A percentile compares a stretch with the other conserved stretches of the same genome.
Conservation (phyloP, 2,329 filamentous ascomycete genomes). For the Cladosporium colombiae region DNA sequence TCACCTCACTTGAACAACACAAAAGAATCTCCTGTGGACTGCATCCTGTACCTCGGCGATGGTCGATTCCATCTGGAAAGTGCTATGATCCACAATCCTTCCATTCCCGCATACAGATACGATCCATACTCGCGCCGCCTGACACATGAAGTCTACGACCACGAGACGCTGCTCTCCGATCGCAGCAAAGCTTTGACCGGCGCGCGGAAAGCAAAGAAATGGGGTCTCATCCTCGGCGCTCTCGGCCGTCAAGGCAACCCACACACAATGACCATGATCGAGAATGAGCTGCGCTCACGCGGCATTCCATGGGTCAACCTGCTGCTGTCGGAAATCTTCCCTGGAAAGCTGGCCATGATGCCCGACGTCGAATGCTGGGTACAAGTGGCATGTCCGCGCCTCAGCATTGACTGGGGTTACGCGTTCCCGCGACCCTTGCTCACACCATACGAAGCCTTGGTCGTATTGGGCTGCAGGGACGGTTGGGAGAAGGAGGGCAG, state of each 20-base stretch:
- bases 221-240: conserved; percentile 92
- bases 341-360: conserved; percentile 93
- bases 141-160: conserved; percentile 87
- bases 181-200: conserved; percentile 74
- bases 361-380: conserved; percentile 94
- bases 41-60: conserved; percentile 87
- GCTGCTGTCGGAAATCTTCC: conserved; percentile 91
- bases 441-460: conserved; percentile 92
- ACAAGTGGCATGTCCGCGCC: conserved; percentile 90
- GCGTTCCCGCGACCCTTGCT: conserved; percentile 85
- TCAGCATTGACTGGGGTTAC: conserved; percentile 99
- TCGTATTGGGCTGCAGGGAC: conserved; percentile 77
- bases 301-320: conserved; percentile 83
- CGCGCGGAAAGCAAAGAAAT: conserved; percentile 78
- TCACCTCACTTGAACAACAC: conserved; percentile 66
- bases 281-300: conserved; percentile 68
- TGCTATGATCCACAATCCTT: conserved; percentile 98
- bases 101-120: conserved; percentile 88
- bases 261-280: conserved; percentile 84
- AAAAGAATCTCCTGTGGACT: conserved; percentile 61
- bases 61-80: conserved; percentile 95
- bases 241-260: conserved; percentile 94
- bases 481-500: conserved; percentile 56
- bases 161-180: conserved; percentile 83
- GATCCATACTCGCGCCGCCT: conserved; percentile 93